Conservation (phyloP, 139 green algal species). For the Volvox africanus region DNA sequence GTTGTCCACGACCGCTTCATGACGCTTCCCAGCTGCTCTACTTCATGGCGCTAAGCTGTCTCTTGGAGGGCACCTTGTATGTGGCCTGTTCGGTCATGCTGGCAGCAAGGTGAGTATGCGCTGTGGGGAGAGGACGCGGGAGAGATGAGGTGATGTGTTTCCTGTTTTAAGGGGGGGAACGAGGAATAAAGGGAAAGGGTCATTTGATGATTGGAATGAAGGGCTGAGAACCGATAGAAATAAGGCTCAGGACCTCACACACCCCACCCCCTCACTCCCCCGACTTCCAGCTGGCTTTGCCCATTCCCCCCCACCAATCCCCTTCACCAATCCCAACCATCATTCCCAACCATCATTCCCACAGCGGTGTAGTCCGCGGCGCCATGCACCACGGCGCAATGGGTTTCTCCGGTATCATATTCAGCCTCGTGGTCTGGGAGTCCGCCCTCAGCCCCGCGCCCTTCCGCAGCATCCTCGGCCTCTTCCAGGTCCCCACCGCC, state of each 20-base stretch:
- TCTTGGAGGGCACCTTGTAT: slow-evolving; percentile 49
- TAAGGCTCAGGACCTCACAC: too few species aligned
- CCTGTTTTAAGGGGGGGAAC: not conserved
- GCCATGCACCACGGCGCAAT: slow-evolving; percentile 66
- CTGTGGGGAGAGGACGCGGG: not conserved
- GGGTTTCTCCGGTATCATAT: slow-evolving; percentile 84
- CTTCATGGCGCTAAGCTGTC: slow-evolving; percentile 60
- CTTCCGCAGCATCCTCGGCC: slow-evolving; percentile 72
- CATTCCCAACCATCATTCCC: not conserved
- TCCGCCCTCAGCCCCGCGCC: slow-evolving; percentile 40
- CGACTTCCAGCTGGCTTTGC: too few species aligned
- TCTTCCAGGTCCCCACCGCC: slow-evolving; percentile 69
- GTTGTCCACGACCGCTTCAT: too few species aligned
- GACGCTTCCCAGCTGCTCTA: slow-evolving; percentile 59
- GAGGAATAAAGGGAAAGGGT: not conserved
- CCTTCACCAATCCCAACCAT: too few species aligned
- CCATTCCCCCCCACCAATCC: too few species aligned
- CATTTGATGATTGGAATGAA: too few species aligned
- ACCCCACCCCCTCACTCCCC: too few species aligned
- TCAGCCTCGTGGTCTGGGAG: slow-evolving; percentile 81
- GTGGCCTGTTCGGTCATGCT: slow-evolving; percentile 2
- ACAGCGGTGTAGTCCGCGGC: not conserved
- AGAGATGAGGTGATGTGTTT: not conserved
- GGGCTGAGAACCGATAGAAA: too few species aligned
- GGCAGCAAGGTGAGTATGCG: not conserved